Percentiles rank a stretch among this genome's conserved stretches.
Conservation (phyloP, 148 eudicot species). For the Dysphania ambrosioides region DNA sequence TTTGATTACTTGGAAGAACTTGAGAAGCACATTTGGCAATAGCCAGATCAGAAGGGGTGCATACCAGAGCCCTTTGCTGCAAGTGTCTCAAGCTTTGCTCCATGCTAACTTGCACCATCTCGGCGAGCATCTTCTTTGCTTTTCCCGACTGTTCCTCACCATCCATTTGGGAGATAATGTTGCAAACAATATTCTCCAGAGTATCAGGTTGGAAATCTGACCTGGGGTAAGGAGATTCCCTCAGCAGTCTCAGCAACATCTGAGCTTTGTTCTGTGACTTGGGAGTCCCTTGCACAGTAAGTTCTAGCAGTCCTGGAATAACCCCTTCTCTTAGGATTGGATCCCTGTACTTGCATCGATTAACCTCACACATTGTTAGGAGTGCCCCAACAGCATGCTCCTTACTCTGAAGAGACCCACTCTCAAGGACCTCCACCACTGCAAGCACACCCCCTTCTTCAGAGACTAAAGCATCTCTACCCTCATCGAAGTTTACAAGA, state of each 20-base stretch:
- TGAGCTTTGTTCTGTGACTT: constrained; percentile 74
- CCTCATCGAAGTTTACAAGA: constrained; percentile 59
- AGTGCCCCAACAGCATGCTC: constrained; percentile 88
- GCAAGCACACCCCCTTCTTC: constrained; percentile 91
- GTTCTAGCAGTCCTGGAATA: constrained; percentile 91
- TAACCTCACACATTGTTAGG: constrained; percentile 70
- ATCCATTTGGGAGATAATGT: constrained; percentile 73
- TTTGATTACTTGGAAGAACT: constrained; percentile 49
- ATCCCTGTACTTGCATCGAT: constrained; percentile 68
- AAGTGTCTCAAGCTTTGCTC: constrained; percentile 90
- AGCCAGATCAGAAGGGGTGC: constrained; percentile 59
- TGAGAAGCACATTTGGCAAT: constrained; percentile 50
- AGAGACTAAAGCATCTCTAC: constrained; percentile 47
- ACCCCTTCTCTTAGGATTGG: constrained; percentile 90
- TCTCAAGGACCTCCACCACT: constrained; percentile 79
- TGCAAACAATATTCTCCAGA: constrained; percentile 77
- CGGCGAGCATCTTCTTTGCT: constrained; percentile 90
- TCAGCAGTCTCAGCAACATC: constrained; percentile 56
- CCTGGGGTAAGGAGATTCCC: constrained; percentile 78
- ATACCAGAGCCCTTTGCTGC: constrained; percentile 80
- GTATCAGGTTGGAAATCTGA: constrained; percentile 69
- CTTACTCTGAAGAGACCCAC: constrained; percentile 75
- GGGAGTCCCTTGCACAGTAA: constrained; percentile 84
- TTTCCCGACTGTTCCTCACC: constrained; percentile 80
- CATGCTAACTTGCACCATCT: constrained; percentile 99